Base-by-base conservation (phyloP, 2,329 filamentous ascomycete species). In the Ophiocordyceps camponoti-saundersi region DNA sequence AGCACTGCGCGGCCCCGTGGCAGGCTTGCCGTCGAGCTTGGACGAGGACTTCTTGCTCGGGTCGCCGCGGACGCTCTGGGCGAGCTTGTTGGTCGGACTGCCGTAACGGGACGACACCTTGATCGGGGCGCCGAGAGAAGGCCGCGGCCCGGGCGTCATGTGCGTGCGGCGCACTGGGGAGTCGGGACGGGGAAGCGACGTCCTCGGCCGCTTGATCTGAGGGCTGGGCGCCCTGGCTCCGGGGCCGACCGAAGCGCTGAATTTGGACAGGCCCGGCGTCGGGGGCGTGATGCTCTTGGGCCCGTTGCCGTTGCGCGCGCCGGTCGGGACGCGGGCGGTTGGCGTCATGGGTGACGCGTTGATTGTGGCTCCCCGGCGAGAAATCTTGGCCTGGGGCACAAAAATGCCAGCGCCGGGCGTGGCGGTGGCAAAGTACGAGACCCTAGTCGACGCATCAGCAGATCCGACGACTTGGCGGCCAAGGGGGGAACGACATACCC, bases 401-500 rank as follows among this genome's bases (percentile, higher is more conserved):
- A 98, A 98, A 57, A 98, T 96, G 50, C 92, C 92, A 2, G 92
- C 80, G 51, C 87, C 87, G 1, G 85, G 77, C 21, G 81, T 66
- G 3, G 74, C 73, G 12, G 92, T 95, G 34, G 71, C 73, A 62
- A 98, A 98, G 65, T 98, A 98, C 32, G 70, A 77, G 44, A 80
- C 59, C 48, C 78, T 82, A 58, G 42, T 23, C 23, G 15, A n/a
- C 3, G 42, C 42, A n/a, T 29, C 42, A 29, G 15, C 42, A 15
- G 10, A n/a, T 34, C n/a, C n/a, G 18, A 12, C 36, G 18, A 20
- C 36, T 12, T 8, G 18, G 30, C 13, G 13, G 3, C 20, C 8
- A 15, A 23, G 21, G 30, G 10, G 7, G 26, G 30, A 3, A 13
- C 13, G 42, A 29, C 77, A 65, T 72, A 90, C 85, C 90, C 92